These are phyloP conservation scores for Coccomyxa subellipsoidea DNA, from an alignment of 163 green algal genomes.

Conservation along the genomic window DNA sequence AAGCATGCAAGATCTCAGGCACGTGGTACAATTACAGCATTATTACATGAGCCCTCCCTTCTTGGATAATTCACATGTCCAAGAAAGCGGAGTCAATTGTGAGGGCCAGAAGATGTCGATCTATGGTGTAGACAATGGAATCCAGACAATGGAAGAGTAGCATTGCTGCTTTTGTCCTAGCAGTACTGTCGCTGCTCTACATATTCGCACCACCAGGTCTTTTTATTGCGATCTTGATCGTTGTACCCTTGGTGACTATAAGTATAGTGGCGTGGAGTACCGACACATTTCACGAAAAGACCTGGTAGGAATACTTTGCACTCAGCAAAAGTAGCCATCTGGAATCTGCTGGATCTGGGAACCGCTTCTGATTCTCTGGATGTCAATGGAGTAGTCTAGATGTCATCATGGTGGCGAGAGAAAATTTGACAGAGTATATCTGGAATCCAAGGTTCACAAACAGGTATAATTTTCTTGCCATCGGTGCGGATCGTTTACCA, in stretches of 20 bases:
- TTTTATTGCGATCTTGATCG: background rate
- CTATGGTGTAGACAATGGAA: background rate
- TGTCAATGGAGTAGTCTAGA: background rate
- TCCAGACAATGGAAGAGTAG: background rate
- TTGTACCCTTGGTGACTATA: background rate
- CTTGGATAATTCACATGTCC: too few relatives aligned
- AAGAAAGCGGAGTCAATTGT: too few relatives aligned
- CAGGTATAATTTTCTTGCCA: background rate
- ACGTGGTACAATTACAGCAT: too few relatives aligned
- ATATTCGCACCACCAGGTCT: background rate
- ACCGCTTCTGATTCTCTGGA: background rate
- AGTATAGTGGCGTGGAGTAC: background rate
- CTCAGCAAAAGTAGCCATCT: background rate
- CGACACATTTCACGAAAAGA: background rate
- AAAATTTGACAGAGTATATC: background rate
- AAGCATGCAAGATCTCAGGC: too few relatives aligned
- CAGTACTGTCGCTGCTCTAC: background rate
- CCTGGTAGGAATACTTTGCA: too few relatives aligned
- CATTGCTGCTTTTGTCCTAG: background rate
- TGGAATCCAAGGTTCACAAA: background rate
- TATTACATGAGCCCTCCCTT: too few relatives aligned
- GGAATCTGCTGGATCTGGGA: background rate
- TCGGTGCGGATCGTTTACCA: background rate
- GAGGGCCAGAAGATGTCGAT: too few relatives aligned
- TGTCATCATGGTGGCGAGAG: background rate